These are phyloP conservation scores for Raddia distichophylla DNA, from an alignment of 176 grass and related monocot species.

Conservation along the genomic window DNA sequence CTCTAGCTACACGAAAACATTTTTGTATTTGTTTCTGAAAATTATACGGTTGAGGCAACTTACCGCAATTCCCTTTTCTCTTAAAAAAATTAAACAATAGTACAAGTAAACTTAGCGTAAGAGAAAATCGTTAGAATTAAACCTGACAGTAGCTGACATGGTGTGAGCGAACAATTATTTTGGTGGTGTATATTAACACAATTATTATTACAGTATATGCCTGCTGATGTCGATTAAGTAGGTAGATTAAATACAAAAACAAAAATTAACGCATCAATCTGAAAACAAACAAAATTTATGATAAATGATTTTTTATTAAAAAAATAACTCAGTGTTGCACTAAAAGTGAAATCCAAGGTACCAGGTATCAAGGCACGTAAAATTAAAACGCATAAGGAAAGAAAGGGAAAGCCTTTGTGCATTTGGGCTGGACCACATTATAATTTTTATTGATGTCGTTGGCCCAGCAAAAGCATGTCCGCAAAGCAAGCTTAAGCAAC, in stretches of 20 bases:
- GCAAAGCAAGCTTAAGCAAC: slow-evolving; percentile 9
- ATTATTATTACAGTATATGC: background rate
- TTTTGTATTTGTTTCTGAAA: no score
- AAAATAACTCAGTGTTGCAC: no score
- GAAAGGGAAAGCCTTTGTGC: background rate
- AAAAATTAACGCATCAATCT: no score
- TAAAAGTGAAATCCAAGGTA: background rate
- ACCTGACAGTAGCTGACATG: no score
- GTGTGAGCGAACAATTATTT: no score
- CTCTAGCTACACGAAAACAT: no score
- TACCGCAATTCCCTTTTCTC: no score
- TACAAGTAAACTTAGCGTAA: no score
- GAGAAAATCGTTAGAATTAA: no score
- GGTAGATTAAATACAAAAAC: background rate
- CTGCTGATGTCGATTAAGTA: background rate
- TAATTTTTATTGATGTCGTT: background rate
- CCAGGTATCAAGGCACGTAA: background rate
- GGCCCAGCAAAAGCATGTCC: slow-evolving; percentile 23
- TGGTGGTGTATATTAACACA: no score
- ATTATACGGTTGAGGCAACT: no score
- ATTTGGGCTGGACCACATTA: slow-evolving; percentile 37
- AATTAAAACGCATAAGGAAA: background rate
- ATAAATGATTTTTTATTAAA: background rate
- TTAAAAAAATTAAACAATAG: no score
- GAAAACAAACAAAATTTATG: background rate